Base-by-base conservation (phyloP, 1,284 basidiomycete species). In the Exsudoporus floridanus region DNA sequence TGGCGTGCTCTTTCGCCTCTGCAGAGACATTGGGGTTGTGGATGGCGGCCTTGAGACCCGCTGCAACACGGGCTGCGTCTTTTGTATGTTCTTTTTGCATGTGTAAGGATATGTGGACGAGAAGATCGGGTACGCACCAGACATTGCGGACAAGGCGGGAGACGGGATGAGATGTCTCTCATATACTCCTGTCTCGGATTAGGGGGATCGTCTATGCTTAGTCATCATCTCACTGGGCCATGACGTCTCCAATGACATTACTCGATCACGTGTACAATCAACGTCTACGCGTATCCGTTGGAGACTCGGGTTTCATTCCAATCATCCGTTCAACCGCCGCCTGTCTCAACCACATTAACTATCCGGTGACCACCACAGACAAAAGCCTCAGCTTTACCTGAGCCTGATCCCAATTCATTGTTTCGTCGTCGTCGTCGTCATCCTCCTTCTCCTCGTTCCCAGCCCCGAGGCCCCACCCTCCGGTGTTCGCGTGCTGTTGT, bases 401-500 rank as follows among this genome's bases (percentile, higher is more conserved):
- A 27, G 78, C 81, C 59, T 84, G 77, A 62, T 86, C 85, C 83
- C 82, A 86, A 52, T 84, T 81, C 59, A 81, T 77, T 21, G 75
- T 75, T n/a, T 80, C 70, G 21, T 80, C 70, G 18, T 72, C 67
- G 0, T 72, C 70, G 5, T 72, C 69, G 0, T 72, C 69, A 3
- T 52, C 67, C 27, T 57, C 64, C 44, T 65, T 75, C 33, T 81
- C 81, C 55, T 80, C 78, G 50, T 77, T 73, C 19, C 82, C 81
- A 2, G 73, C 76, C 8, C 82, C 83, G 5, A 86, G 70, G 5
- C 84, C 85, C 86, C 86, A 87, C 13, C 85, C 85, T 7, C 85
- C 83, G 12, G 75, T 73, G 56, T 76, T 79, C 16, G 72, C 74
- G 27, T 68, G 62, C 41, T 61, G 67, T 50, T 60, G 63, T 18